Evolutionary conservation across 2,329 filamentous ascomycete genomes (phyloP).

Genomic region (Colletotrichum eleusines): DNA sequence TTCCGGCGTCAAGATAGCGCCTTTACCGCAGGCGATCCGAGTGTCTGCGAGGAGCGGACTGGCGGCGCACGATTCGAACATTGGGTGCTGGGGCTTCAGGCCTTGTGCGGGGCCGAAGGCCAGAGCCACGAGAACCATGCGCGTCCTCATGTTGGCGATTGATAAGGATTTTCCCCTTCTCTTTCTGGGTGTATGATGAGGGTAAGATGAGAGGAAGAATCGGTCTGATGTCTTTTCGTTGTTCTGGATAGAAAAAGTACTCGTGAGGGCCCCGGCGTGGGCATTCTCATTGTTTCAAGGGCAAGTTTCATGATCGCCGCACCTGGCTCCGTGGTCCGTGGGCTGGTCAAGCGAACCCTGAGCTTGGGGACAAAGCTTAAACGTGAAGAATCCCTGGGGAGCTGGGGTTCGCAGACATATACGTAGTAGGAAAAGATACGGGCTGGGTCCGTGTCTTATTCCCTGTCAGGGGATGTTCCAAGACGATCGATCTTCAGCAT

Average conservation of each 20-base stretch:
- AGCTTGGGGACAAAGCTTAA: slow-evolving; percentile 27
- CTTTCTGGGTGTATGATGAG: background rate
- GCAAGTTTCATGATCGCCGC: slow-evolving; percentile 37
- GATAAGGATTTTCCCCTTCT: background rate
- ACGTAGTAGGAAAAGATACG: no score
- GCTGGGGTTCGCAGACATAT: background rate
- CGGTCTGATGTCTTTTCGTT: background rate
- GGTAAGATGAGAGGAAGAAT: background rate
- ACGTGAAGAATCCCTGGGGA: slow-evolving; percentile 4
- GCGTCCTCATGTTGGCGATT: slow-evolving; percentile 12
- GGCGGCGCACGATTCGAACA: slow-evolving; percentile 25
- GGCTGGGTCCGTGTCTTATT: no score
- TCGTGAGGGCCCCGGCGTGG: background rate
- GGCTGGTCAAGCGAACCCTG: background rate
- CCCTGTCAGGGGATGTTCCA: no score
- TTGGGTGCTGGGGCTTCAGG: slow-evolving; percentile 14
- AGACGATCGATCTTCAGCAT: no score
- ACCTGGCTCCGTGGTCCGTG: slow-evolving; percentile 20
- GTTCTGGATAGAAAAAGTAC: background rate
- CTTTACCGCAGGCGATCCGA: slow-evolving; percentile 20
- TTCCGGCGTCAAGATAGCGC: background rate
- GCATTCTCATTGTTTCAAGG: slow-evolving; percentile 35
- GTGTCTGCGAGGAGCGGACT: slow-evolving; percentile 34
- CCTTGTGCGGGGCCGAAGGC: slow-evolving; percentile 7
- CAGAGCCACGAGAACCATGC: slow-evolving; percentile 9